Percentiles rank a stretch among this genome's conserved stretches.
Evolutionary conservation across 2,329 filamentous ascomycete species (phyloP).

Genomic region (Ophiostoma sp.): DNA sequence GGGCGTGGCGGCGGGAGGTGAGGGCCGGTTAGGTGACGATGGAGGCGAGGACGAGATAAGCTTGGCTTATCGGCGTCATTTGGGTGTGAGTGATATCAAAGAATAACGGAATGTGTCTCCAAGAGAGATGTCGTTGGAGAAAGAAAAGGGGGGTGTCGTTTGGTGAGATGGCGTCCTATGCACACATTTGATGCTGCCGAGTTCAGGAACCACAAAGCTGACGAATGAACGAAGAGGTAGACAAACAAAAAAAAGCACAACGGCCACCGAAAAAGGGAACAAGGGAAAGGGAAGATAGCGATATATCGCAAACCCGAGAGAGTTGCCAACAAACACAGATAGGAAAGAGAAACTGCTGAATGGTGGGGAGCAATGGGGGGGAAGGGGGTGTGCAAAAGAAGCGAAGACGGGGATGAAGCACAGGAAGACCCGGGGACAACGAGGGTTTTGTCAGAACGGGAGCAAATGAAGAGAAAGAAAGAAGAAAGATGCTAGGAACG

Average conservation of each 20-base stretch:
- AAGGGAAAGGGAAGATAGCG: constrained; percentile 22
- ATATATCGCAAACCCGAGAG: constrained; percentile 22
- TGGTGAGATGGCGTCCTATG: constrained; percentile 19
- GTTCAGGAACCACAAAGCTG: not conserved
- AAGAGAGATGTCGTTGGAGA: not conserved
- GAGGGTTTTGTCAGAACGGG: constrained; percentile 14
- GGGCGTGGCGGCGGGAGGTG: not conserved
- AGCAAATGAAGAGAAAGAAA: not conserved
- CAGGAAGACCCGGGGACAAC: not conserved
- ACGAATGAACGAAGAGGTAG: constrained; percentile 16
- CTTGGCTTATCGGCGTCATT: constrained; percentile 60
- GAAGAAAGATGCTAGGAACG: not conserved
- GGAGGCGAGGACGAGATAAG: constrained; percentile 58
- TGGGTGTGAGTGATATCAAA: constrained; percentile 33
- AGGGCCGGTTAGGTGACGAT: constrained; percentile 49
- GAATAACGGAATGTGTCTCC: constrained; percentile 28
- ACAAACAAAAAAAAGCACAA: constrained; percentile 11
- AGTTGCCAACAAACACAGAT: constrained; percentile 17
- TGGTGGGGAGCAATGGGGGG: constrained; percentile 20
- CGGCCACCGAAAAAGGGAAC: not conserved
- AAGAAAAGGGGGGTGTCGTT: not conserved
- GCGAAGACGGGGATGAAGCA: constrained; percentile 2
- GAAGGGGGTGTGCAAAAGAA: constrained; percentile 1
- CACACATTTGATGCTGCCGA: not conserved
- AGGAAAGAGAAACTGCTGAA: constrained; percentile 13